These are phyloP conservation scores for Cladosporium sphaerospermum DNA, from an alignment of 2,329 filamentous ascomycete species.

Conservation along the genomic window DNA sequence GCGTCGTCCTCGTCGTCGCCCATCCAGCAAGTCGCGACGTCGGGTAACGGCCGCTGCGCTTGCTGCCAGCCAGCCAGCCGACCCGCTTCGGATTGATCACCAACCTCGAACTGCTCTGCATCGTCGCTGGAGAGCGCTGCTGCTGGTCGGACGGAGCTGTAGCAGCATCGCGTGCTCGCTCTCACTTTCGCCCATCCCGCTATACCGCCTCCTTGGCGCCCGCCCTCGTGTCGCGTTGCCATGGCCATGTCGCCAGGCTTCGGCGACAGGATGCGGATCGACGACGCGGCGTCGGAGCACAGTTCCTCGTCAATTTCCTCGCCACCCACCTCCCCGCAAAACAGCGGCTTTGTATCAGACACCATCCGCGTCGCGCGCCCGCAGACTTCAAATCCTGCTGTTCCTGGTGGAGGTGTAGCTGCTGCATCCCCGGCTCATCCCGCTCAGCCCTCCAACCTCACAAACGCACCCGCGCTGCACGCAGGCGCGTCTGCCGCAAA, in stretches of 20 bases:
- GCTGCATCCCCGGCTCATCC: slow-evolving; percentile 22
- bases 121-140: not conserved
- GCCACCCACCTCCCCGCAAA: slow-evolving; percentile 22
- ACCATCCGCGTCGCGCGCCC: slow-evolving; percentile 23
- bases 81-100: slow-evolving; percentile 12
- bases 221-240: not conserved
- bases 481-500: slow-evolving; percentile 16
- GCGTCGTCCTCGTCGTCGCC: slow-evolving; percentile 6
- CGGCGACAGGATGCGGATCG: slow-evolving; percentile 16
- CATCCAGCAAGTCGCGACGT: slow-evolving; percentile 3
- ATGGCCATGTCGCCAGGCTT: slow-evolving; percentile 17
- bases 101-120: not conserved
- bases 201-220: slow-evolving; percentile 16
- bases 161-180: not conserved
- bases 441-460: slow-evolving; percentile 16
- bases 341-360: slow-evolving; percentile 15
- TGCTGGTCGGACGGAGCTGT: not conserved
- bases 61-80: not conserved
- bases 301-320: slow-evolving; percentile 22
- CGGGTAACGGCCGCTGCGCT: not conserved
- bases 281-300: slow-evolving; percentile 17
- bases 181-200: not conserved
- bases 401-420: slow-evolving; percentile 30
- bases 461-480: slow-evolving; percentile 4
- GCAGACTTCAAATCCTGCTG: slow-evolving; percentile 15